phyloP scores from a whole-genome alignment of 352 stramenopile genomes.

The Phytophthora syringae region DNA sequence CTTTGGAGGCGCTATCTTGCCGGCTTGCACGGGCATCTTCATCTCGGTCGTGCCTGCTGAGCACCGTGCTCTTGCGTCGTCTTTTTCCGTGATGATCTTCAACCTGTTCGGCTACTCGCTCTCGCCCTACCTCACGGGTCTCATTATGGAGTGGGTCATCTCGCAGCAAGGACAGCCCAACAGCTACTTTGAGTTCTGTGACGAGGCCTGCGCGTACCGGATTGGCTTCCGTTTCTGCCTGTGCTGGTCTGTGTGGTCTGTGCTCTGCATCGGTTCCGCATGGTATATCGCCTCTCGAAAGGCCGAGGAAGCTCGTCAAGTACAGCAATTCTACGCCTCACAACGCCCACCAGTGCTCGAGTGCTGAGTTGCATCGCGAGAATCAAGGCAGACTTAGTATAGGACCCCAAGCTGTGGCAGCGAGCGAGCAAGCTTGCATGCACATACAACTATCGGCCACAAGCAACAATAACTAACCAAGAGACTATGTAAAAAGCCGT shows the following conservation, averaged over 20 bases:
- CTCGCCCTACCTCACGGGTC: slow-evolving; percentile 75
- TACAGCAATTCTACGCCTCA: slow-evolving; percentile 63
- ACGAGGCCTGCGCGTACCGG: slow-evolving; percentile 83
- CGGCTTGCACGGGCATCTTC: slow-evolving; percentile 86
- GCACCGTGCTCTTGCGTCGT: slow-evolving; percentile 78
- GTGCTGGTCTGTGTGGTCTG: slow-evolving; percentile 83
- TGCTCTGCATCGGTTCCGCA: slow-evolving; percentile 72
- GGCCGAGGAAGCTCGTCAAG: slow-evolving; percentile 57
- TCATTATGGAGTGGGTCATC: slow-evolving; percentile 86
- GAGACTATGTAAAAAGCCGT: slow-evolving; percentile 27
- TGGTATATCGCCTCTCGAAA: slow-evolving; percentile 60
- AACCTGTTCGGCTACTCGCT: slow-evolving; percentile 85
- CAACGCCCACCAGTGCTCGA: slow-evolving; percentile 35
- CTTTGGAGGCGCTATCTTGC: slow-evolving; percentile 82
- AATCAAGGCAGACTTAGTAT: slow-evolving; percentile 28
- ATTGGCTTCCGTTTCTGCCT: slow-evolving; percentile 85
- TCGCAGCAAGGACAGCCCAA: slow-evolving; percentile 58
- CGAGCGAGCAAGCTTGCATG: slow-evolving; percentile 8
- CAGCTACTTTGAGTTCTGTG: slow-evolving; percentile 78
- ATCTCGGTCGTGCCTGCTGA: slow-evolving; percentile 82
- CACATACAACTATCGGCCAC: slow-evolving; percentile 27
- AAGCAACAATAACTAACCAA: slow-evolving; percentile 15
- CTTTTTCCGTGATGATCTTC: slow-evolving; percentile 85
- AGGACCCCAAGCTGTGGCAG: slow-evolving; percentile 6
- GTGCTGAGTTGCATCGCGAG: slow-evolving; percentile 23